These are phyloP conservation scores for Paraurostyla sp. DNA, from an alignment of 73 alveolate genomes.

Conservation along the genomic window DNA sequence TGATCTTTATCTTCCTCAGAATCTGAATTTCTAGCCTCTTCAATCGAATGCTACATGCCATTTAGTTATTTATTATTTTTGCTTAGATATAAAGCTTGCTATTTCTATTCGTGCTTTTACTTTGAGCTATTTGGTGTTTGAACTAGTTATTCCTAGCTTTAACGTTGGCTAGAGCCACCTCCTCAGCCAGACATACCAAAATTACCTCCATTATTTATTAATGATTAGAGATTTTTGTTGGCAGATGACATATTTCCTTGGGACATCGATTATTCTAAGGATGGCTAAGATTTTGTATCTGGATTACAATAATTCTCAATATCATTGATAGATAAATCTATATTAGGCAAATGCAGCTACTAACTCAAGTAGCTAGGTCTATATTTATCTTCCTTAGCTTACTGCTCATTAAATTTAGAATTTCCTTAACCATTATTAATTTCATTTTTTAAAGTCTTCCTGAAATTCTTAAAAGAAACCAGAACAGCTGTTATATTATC, in stretches of 20 bases:
- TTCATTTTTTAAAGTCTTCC: conserved; percentile 29
- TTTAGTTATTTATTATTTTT: not conserved
- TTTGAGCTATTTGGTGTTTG: not conserved
- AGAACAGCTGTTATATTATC: conserved; percentile 79
- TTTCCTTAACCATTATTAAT: not conserved
- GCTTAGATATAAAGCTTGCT: not conserved
- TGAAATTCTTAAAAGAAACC: conserved; percentile 65
- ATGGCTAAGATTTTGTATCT: not conserved
- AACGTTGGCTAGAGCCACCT: not conserved
- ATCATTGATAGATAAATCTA: not conserved
- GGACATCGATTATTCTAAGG: conserved; percentile 1
- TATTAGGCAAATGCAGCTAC: not conserved
- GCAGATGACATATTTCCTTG: not conserved
- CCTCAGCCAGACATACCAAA: conserved; percentile 26
- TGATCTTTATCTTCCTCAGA: conserved; percentile 35
- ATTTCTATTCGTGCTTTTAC: conserved; percentile 1
- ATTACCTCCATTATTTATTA: conserved; percentile 40
- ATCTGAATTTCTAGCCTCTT: conserved; percentile 37
- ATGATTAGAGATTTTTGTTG: not conserved
- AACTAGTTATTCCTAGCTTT: not conserved
- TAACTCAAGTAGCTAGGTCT: not conserved
- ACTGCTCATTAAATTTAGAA: not conserved
- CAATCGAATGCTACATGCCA: not conserved
- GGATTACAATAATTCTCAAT: not conserved
- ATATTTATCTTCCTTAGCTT: no score